Base-by-base conservation (phyloP, 2,329 filamentous ascomycete genomes). In the Fusarium torulosum region DNA sequence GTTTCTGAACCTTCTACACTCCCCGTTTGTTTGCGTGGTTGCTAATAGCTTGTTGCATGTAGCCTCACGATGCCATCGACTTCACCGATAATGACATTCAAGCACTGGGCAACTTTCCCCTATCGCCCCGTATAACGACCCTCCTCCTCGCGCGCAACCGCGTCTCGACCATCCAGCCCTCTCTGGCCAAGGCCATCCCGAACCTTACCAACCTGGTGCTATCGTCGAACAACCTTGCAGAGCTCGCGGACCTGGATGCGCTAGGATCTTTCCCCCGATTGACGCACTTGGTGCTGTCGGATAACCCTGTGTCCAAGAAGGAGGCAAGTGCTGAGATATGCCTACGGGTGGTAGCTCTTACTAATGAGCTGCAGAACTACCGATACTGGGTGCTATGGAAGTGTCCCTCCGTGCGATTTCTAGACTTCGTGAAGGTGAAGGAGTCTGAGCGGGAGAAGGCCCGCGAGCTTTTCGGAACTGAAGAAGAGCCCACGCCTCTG, bases 41-140 rank as follows among this genome's bases (percentile, higher is more conserved):
- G 42, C 42, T 64, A 49, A 64, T 13, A 44, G 25, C n/a, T 41
- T 41, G n/a, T 25, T 35, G 23, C 25, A 53, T 9, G 6, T 74
- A 96, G 93, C 93, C 94, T 74, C 94, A 96, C 86, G 96, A 98
- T 84, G 90, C 93, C 70, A 96, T 99, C 85, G 96, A 99, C 83
- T 90, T 99, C 75, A 98, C 96, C 80, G 96, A 99, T 85, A 99
- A 99, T 80, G 94, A 97, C 80, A 95, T 99, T 75, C 89, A 92
- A 73, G 85, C 91, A 49, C 87, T 99, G 67, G 91, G 90, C 70
- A 97, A 97, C 82, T 97, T 99, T 78, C 96, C 96, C 5, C 88
- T 97, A 50, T 95, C 92, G 56, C 94, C 93, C 44, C 91, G 96
- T 72, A 85, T 98, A 74, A 91, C 89, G 72, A 97, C 93, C 20